Percentiles rank a stretch among this genome's conserved stretches.
phyloP scores from a whole-genome alignment of 78 protist genomes.

The slime mould (Dictyostelium discoideum) region DNA sequence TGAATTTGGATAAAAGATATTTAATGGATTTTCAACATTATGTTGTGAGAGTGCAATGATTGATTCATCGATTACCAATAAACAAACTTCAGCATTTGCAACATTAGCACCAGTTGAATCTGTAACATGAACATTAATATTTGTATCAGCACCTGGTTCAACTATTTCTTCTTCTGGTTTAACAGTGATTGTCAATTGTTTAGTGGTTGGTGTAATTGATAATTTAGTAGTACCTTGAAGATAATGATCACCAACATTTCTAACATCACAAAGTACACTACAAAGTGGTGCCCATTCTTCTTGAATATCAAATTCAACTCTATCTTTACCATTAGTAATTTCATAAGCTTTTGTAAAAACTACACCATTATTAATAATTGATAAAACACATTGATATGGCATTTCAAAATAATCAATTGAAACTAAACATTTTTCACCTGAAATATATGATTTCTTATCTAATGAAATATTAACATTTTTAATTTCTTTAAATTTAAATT shows the following conservation, averaged over 20 bases:
- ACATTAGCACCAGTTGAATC: slow-evolving; percentile 44
- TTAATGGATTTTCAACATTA: slow-evolving; percentile 38
- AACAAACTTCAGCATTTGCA: slow-evolving; percentile 68
- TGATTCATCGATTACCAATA: slow-evolving; percentile 71
- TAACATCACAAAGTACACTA: slow-evolving; percentile 16
- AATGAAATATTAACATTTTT: neutral
- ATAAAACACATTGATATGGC: slow-evolving; percentile 20
- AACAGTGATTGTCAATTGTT: slow-evolving; percentile 5
- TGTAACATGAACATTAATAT: slow-evolving; percentile 39
- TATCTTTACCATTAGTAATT: neutral
- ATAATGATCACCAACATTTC: neutral
- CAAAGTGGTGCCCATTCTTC: slow-evolving; percentile 63
- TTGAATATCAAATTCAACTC: neutral
- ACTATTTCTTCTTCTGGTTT: slow-evolving; percentile 76
- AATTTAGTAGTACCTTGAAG: neutral
- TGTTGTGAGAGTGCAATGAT: slow-evolving; percentile 38
- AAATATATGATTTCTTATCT: slow-evolving; percentile 25
- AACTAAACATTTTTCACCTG: slow-evolving; percentile 14
- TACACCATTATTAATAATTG: slow-evolving; percentile 50
- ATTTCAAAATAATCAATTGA: neutral
- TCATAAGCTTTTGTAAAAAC: slow-evolving; percentile 29
- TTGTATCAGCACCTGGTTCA: slow-evolving; percentile 73
- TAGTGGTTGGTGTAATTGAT: neutral
- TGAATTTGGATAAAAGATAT: slow-evolving; percentile 48
- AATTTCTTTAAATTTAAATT: slow-evolving; percentile 7